phyloP scores from a whole-genome alignment of 2,329 filamentous ascomycete species.

The Trichoderma polysporum region DNA sequence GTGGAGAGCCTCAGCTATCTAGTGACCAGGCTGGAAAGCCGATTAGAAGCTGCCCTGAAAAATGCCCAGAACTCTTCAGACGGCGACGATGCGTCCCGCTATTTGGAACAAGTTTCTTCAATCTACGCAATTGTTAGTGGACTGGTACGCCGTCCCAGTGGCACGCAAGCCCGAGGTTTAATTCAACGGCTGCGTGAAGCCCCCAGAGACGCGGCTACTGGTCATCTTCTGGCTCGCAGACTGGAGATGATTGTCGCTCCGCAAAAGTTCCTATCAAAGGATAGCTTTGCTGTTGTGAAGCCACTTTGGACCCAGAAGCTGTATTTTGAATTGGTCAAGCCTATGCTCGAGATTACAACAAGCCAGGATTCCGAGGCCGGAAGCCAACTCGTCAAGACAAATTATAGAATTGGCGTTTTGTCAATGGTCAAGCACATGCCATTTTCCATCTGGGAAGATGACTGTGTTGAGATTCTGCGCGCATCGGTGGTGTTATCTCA shows the following conservation, averaged over 20 bases:
- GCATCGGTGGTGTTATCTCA: slow-evolving; percentile 50
- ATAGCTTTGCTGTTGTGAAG: slow-evolving; percentile 45
- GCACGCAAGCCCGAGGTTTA: slow-evolving; percentile 35
- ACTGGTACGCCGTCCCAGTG: slow-evolving; percentile 40
- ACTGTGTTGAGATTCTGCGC: slow-evolving; percentile 47
- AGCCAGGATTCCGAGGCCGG: slow-evolving; percentile 31
- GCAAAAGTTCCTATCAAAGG: slow-evolving; percentile 40
- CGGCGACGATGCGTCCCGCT: slow-evolving; percentile 19
- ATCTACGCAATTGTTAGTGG: slow-evolving; percentile 40
- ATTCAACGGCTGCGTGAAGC: slow-evolving; percentile 39
- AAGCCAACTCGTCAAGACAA: slow-evolving; percentile 35
- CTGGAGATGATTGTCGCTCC: slow-evolving; percentile 45
- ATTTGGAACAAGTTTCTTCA: slow-evolving; percentile 32
- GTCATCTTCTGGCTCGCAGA: slow-evolving; percentile 42
- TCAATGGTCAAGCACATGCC: slow-evolving; percentile 50
- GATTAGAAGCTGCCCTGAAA: slow-evolving; percentile 26
- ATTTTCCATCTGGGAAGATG: slow-evolving; percentile 53
- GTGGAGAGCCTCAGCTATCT: slow-evolving; percentile 35
- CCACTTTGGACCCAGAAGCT: slow-evolving; percentile 51
- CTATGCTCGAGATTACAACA: slow-evolving; percentile 45
- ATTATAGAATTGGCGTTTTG: slow-evolving; percentile 49
- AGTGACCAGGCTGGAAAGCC: slow-evolving; percentile 31
- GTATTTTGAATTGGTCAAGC: slow-evolving; percentile 47
- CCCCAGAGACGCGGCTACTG: slow-evolving; percentile 35
- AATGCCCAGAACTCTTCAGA: slow-evolving; percentile 4